These are phyloP conservation scores for Heterobasidion parviporum DNA, from an alignment of 1,284 basidiomycete genomes.

Conservation along the genomic window DNA sequence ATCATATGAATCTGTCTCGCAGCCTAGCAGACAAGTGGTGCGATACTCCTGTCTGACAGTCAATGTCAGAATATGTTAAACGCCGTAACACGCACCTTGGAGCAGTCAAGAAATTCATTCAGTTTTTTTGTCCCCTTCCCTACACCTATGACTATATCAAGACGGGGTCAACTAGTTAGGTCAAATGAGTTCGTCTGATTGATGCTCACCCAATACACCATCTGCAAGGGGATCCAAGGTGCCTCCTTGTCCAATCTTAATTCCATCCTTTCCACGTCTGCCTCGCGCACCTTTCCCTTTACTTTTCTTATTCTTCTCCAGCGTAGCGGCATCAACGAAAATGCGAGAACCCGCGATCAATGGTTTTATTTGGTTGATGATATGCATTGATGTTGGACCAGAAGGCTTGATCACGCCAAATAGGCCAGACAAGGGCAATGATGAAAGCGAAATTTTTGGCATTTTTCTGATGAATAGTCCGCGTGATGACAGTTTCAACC, in stretches of 20 bases:
- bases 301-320: slow-evolving; percentile 30
- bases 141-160: slow-evolving; percentile 73
- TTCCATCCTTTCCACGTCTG: slow-evolving; percentile 31
- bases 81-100: slow-evolving; percentile 55
- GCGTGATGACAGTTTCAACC: background rate
- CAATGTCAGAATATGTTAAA: background rate
- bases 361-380: slow-evolving; percentile 83
- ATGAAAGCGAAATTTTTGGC: slow-evolving; percentile 51
- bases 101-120: slow-evolving; percentile 79
- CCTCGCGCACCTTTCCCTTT: slow-evolving; percentile 25
- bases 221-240: slow-evolving; percentile 97
- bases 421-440: slow-evolving; percentile 67
- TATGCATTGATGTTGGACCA: slow-evolving; percentile 84
- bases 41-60: slow-evolving; percentile 68
- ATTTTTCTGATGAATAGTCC: slow-evolving; percentile 28
- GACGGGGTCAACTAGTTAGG: background rate
- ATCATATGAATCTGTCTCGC: slow-evolving; percentile 94
- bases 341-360: slow-evolving; percentile 74
- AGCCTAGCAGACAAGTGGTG: slow-evolving; percentile 87
- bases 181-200: background rate
- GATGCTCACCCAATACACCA: slow-evolving; percentile 67
- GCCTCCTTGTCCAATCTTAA: slow-evolving; percentile 90
- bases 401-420: slow-evolving; percentile 85
- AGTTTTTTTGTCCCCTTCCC: slow-evolving; percentile 90
- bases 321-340: slow-evolving; percentile 60